Conservation (phyloP, 2,329 filamentous ascomycete genomes). For the Grosmannia serpens region DNA sequence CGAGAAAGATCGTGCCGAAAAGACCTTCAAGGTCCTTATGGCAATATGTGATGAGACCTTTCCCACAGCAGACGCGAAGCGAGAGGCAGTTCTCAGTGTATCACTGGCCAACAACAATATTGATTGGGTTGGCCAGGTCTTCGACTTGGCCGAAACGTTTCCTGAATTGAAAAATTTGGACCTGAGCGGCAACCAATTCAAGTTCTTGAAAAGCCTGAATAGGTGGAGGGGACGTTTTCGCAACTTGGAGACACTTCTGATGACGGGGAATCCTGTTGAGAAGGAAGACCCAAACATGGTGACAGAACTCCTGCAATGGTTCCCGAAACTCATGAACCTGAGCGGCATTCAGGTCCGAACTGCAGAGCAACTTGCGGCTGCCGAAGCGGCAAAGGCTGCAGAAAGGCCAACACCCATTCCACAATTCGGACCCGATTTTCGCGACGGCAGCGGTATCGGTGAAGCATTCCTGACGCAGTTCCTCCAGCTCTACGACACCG, state of each 20-base stretch:
- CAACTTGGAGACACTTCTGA: conserved; percentile 67
- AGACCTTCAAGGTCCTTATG: conserved; percentile 90
- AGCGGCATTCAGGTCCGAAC: conserved; percentile 67
- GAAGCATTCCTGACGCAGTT: conserved; percentile 67
- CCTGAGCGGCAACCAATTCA: conserved; percentile 72
- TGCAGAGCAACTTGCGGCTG: conserved; percentile 53
- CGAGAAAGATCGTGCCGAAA: conserved; percentile 58
- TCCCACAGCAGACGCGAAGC: conserved; percentile 57
- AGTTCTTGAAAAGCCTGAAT: conserved; percentile 53
- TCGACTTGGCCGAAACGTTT: conserved; percentile 64
- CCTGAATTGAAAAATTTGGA: conserved; percentile 83
- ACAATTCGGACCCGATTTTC: conserved; percentile 55
- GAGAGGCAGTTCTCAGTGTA: conserved; percentile 69
- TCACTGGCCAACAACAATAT: conserved; percentile 74
- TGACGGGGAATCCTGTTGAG: conserved; percentile 67
- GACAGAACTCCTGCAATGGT: conserved; percentile 66
- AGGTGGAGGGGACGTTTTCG: conserved; percentile 72
- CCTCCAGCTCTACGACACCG: conserved; percentile 60
- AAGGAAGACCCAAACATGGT: conserved; percentile 47
- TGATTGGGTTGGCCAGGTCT: conserved; percentile 59
- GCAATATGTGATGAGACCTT: conserved; percentile 71
- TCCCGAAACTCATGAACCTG: conserved; percentile 65
- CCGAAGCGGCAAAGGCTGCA: conserved; percentile 36
- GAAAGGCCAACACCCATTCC: conserved; percentile 40
- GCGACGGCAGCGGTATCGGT: conserved; percentile 62